phyloP scores from a whole-genome alignment of 192 early-diverging fungal genomes.

The Funneliformis mosseae region DNA sequence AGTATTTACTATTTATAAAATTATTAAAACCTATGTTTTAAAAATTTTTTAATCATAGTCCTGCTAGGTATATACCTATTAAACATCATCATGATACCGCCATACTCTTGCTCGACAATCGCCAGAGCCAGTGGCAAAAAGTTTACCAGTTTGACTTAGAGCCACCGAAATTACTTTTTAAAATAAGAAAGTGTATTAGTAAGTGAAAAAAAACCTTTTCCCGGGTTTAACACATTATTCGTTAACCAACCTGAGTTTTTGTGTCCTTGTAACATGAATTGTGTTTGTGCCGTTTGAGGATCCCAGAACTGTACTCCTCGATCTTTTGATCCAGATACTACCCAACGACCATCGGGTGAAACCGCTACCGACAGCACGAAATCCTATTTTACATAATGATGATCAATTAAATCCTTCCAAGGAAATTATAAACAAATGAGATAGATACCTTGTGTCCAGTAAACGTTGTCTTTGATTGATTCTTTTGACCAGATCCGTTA shows the following conservation, averaged over 20 bases:
- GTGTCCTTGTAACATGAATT: slow-evolving; percentile 91
- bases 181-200: slow-evolving; percentile 6
- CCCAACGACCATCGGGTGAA: slow-evolving; percentile 83
- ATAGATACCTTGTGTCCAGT: slow-evolving; percentile 55
- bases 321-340: slow-evolving; percentile 92
- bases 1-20: background rate
- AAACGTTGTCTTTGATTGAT: slow-evolving; percentile 50
- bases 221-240: background rate
- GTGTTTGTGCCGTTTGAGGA: slow-evolving; percentile 66
- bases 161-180: slow-evolving; percentile 93
- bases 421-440: background rate
- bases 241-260: slow-evolving; percentile 84
- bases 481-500: slow-evolving; percentile 37
- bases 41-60: no score
- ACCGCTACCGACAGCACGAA: slow-evolving; percentile 96
- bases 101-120: slow-evolving; percentile 92
- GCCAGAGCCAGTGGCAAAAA: slow-evolving; percentile 97
- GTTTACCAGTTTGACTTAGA: slow-evolving; percentile 68
- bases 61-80: no score
- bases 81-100: slow-evolving; percentile 65
- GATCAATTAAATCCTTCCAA: background rate
- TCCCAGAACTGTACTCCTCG: slow-evolving; percentile 95
- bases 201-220: background rate
- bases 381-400: slow-evolving; percentile 57
- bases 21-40: no score